Evolutionary conservation across 441 rosid species (phyloP).

Genomic region (Euphorbia schlechtendalii): DNA sequence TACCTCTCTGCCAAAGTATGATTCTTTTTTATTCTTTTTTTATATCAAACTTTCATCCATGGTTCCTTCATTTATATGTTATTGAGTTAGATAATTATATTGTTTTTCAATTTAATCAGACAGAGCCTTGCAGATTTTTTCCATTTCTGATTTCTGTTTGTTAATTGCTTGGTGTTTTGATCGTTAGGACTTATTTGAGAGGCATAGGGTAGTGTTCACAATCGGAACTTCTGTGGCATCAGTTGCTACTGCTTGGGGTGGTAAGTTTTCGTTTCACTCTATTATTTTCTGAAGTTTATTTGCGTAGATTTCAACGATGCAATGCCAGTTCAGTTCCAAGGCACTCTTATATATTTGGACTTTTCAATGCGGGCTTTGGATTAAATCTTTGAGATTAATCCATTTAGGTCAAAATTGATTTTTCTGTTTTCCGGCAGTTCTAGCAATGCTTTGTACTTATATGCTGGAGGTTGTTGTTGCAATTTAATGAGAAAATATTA

Average conservation of each 20-base stretch:
- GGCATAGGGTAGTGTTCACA: constrained; percentile 76
- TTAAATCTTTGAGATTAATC: neutral
- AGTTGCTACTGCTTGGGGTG: constrained; percentile 81
- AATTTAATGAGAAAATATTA: neutral
- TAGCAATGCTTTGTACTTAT: neutral
- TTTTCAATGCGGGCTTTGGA: neutral
- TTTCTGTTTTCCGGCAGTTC: too few species aligned
- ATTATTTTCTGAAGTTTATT: neutral
- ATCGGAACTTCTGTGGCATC: constrained; percentile 88
- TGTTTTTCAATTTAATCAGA: neutral
- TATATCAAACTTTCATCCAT: neutral
- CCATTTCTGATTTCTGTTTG: constrained; percentile 2
- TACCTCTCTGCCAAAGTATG: constrained; percentile 68
- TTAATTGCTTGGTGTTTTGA: constrained; percentile 7
- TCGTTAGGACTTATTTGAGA: constrained; percentile 69
- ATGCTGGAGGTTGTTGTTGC: neutral
- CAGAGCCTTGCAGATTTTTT: neutral
- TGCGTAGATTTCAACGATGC: neutral
- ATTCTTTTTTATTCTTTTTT: neutral
- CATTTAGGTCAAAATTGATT: neutral
- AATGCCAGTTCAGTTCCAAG: neutral
- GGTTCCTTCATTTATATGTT: neutral
- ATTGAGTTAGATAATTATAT: neutral
- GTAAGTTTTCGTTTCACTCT: constrained; percentile 30
- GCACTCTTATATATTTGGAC: too few species aligned